Conservation (phyloP, 345 rosid genomes). For the Arabidopsis suecica region DNA sequence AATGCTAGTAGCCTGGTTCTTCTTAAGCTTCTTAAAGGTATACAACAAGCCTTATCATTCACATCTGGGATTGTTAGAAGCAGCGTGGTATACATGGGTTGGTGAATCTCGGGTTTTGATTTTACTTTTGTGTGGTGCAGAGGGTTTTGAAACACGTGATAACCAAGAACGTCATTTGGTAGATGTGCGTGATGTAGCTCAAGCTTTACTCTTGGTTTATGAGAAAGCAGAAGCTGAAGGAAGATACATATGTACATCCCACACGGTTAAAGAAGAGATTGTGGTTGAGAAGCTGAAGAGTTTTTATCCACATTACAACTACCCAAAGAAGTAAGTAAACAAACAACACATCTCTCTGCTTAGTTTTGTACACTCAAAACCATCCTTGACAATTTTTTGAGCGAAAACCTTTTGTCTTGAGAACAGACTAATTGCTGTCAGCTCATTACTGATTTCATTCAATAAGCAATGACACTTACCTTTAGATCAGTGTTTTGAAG, state of each 20-base stretch:
- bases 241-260: constrained; percentile 62
- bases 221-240: constrained; percentile 73
- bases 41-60: background rate
- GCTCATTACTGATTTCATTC: too few relatives aligned
- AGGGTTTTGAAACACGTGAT: constrained; percentile 51
- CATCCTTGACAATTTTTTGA: background rate
- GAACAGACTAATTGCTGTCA: background rate
- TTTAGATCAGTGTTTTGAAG: constrained; percentile 1
- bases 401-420: background rate
- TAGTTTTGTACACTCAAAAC: background rate
- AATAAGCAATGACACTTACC: background rate
- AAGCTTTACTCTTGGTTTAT: constrained; percentile 62
- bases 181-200: constrained; percentile 73
- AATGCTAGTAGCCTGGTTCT: constrained; percentile 63
- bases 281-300: constrained; percentile 59
- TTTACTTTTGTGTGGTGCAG: constrained; percentile 39
- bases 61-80: constrained; percentile 1
- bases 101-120: background rate
- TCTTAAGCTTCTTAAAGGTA: constrained; percentile 69
- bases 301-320: constrained; percentile 60
- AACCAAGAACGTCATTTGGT: constrained; percentile 43
- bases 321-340: constrained; percentile 55
- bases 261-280: constrained; percentile 36
- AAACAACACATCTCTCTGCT: constrained; percentile 1
- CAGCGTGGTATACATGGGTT: background rate